Base-by-base conservation (phyloP, 1,139 yeast species). In the Hemisphaericaspora subhashii region DNA sequence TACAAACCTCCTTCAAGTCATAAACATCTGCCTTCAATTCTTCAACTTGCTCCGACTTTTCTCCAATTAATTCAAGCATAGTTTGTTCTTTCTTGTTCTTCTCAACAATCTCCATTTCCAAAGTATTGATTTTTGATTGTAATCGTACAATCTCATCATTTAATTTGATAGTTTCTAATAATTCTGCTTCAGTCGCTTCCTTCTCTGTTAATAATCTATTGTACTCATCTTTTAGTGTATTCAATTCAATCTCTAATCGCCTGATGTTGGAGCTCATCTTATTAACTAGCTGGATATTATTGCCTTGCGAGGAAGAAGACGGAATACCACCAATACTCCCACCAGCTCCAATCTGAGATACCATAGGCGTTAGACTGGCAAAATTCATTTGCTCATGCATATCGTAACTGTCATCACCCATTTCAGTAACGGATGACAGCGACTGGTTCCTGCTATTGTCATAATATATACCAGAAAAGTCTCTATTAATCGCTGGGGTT, bases 1-100 rank as follows among this genome's bases (percentile, higher is more conserved):
- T 75, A 57, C 89, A 78, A 67, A 90, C 68, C 30, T 85, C 90
- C 60, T 90, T 92, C 60, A 92, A 69, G 59, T 92, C 99, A 5
- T 72, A 74, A 12, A 94, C 92, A 55, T 92, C 99, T 4, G 95
- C 96, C 48, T 74, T 73, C 38, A 94, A 69, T 60, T 92, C 98
- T 41, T 83, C 86, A 5, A 87, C 92, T 47, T 73, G 75, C 58
- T 94, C 98, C 11, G 89, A 77, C 57, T 90, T 89, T 53, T 90
- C 97, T 4, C 97, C 97, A 14, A 90, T 72, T 46, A 88, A 62
- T 51, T 84, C 87, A 44, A 90, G 64, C 44, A 92, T 79, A 3
- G 83, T 74, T 40, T 79, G 82, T 39, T 81, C 74, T 33, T 70
- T 69, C 3, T 52, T 52, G n/a, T 66, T 57, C 36, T 78, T 61